Conservation (phyloP, 2,329 filamentous ascomycete species). For the Fusarium albidum region DNA sequence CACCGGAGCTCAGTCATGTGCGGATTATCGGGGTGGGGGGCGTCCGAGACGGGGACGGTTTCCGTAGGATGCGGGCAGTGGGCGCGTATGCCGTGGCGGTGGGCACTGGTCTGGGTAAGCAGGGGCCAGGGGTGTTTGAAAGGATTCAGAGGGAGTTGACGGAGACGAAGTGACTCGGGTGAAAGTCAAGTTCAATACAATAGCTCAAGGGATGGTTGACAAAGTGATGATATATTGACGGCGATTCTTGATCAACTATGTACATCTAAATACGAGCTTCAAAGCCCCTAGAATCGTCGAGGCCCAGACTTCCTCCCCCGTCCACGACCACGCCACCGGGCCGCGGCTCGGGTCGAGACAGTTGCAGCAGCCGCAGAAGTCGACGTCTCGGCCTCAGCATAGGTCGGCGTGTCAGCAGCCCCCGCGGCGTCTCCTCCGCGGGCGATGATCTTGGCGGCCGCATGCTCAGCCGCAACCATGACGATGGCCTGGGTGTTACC, state of each 20-base stretch:
- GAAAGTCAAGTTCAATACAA: no score
- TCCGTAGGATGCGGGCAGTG: constrained; percentile 69
- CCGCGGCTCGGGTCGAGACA: no score
- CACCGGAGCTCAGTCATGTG: constrained; percentile 59
- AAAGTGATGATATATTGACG: no score
- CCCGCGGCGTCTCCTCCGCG: background rate
- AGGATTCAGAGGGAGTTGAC: constrained; percentile 54
- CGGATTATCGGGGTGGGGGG: constrained; percentile 77
- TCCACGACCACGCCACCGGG: no score
- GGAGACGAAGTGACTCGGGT: constrained; percentile 27
- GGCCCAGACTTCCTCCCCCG: no score
- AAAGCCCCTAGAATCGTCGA: no score
- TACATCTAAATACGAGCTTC: no score
- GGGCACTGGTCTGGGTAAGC: constrained; percentile 72
- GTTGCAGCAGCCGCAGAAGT: no score
- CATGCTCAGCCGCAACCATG: constrained; percentile 70
- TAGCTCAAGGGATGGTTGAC: no score
- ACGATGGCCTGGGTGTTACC: constrained; percentile 74
- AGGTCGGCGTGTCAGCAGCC: no score
- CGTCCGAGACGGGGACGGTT: constrained; percentile 70
- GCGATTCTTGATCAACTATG: no score
- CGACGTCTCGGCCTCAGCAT: no score
- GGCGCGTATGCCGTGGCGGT: constrained; percentile 74
- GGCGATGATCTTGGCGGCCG: constrained; percentile 47
- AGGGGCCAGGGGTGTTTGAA: constrained; percentile 69